phyloP scores from a whole-genome alignment of 2,329 filamentous ascomycete species.

The Esteya vermicola region DNA sequence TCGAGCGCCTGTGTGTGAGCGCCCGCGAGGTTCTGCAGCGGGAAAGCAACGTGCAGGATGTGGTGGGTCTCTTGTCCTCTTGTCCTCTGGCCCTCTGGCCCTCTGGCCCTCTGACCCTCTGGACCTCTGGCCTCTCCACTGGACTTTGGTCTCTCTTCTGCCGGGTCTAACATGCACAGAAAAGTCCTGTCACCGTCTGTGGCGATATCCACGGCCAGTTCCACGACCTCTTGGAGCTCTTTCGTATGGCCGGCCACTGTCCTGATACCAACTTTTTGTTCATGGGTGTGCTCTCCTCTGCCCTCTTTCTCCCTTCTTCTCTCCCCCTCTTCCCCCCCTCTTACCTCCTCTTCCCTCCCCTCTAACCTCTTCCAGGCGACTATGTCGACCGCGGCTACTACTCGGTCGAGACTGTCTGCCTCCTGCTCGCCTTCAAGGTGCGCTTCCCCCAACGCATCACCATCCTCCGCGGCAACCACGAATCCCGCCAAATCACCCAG shows the following conservation, averaged over 20 bases:
- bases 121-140: too few species aligned
- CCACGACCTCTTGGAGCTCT: slow-evolving; percentile 1
- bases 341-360: background rate
- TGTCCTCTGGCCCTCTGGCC: too few species aligned
- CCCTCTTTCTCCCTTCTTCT: background rate
- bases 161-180: background rate
- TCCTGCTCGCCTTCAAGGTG: background rate
- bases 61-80: background rate
- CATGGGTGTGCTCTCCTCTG: background rate
- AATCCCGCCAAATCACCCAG: slow-evolving; percentile 95
- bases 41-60: background rate
- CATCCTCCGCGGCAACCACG: slow-evolving; percentile 18
- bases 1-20: background rate
- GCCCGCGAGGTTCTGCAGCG: background rate
- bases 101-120: too few species aligned
- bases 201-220: slow-evolving; percentile 2
- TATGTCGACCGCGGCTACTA: slow-evolving; percentile 1
- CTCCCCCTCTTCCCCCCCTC: background rate
- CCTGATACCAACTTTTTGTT: slow-evolving; percentile 1
- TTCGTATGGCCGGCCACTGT: background rate
- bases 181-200: background rate
- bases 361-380: background rate
- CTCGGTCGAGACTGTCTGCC: background rate
- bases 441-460: slow-evolving; percentile 1
- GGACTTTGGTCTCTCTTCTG: background rate